These are phyloP conservation scores for Prunus armeniaca DNA, from an alignment of 306 rosid genomes.

Conservation along the genomic window DNA sequence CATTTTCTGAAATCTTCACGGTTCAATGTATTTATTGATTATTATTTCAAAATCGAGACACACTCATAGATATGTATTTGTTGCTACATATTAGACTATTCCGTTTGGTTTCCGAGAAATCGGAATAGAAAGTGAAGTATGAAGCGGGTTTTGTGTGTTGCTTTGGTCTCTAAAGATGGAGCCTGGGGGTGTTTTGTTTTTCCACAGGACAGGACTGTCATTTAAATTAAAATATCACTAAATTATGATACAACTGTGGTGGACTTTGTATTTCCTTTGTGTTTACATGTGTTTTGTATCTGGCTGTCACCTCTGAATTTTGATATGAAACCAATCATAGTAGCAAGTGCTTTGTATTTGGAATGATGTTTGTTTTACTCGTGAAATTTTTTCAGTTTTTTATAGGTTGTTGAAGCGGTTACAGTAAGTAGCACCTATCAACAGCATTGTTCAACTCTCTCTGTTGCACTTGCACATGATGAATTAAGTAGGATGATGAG, in stretches of 20 bases:
- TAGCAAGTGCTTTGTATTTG: slow-evolving; percentile 13
- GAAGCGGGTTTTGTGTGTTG: not conserved
- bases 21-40: not conserved
- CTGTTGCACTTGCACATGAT: not conserved
- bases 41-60: not conserved
- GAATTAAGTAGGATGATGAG: not conserved
- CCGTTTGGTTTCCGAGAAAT: slow-evolving; percentile 13
- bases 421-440: slow-evolving; percentile 17
- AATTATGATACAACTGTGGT: not conserved
- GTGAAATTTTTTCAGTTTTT: slow-evolving; percentile 13
- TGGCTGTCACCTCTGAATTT: not conserved
- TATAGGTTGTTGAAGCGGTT: slow-evolving; percentile 19
- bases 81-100: not conserved
- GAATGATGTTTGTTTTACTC: slow-evolving; percentile 8
- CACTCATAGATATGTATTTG: no score
- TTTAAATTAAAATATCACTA: not conserved
- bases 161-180: not conserved
- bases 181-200: not conserved
- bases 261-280: not conserved
- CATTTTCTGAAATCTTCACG: not conserved
- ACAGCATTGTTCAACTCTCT: not conserved
- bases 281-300: not conserved
- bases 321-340: not conserved
- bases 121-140: not conserved
- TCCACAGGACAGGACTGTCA: not conserved